Evolutionary conservation across 2,329 filamentous ascomycete species (phyloP), one percentile per base, ranked within the genome.

Genomic region (Fusarium algeriense): DNA sequence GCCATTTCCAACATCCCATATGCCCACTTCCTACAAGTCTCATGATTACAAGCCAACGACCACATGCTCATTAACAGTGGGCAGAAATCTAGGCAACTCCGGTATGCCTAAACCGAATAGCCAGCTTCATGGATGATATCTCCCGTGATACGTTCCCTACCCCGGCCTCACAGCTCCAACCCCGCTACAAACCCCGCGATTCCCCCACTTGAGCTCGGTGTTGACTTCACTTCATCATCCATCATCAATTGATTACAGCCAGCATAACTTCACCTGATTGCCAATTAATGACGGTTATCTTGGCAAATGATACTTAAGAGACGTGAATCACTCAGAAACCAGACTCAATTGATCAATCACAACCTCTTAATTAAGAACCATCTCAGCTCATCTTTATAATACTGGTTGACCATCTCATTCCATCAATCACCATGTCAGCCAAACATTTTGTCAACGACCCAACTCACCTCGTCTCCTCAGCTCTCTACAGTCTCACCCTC

Each of bases 371-470:
- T 28, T 43, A 45, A 43, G 35, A 59, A 28, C 23, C 34, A 26
- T 34, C 23, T 58, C 46, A 32, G 40, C 12, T 35, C 34, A 30
- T 44, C 43, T 45, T 26, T n/a, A 50, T 52, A 67, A 40, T 41
- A 28, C 28, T 37, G 14, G 34, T 46, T 63, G 56, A 63, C 17
- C 38, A 61, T 67, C 43, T 49, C 43, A 8, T 28, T 38, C 23
- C 32, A 14, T 38, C 32, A 26, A 37, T 43, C 71, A 77, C 40
- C 73, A 84, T 84, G 83, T 89, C 89, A 35, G 79, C 85, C 67
- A 97, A 96, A 85, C 95, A 98, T 84, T 97, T 98, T 85, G 90
- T 97, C 85, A 90, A 94, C 80, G 92, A 97, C 79, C 90, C 94
- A 44, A 89, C 90, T 57, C 87, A 92, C 77, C 89, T 98, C 55